Percentiles rank a stretch among this genome's conserved stretches.
Evolutionary conservation across 2,329 filamentous ascomycete genomes (phyloP).

Genomic region (Ceratocystis harringtonii): DNA sequence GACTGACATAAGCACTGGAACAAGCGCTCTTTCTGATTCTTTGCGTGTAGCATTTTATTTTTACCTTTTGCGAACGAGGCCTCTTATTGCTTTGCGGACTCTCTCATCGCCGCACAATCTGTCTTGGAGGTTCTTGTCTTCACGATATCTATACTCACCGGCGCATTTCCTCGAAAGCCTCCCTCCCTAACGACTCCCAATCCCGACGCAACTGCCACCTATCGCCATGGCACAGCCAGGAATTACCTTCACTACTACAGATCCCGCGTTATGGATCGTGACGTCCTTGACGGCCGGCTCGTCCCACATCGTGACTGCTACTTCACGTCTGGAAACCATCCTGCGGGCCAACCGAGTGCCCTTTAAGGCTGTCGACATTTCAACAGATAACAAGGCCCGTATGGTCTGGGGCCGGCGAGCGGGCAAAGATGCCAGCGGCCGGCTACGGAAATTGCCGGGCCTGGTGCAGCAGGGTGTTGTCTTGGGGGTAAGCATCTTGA

Average conservation of each 20-base stretch:
- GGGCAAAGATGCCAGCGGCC: constrained; percentile 51
- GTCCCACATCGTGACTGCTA: constrained; percentile 90
- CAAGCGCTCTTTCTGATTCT: no score
- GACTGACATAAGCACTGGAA: no score
- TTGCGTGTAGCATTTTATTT: no score
- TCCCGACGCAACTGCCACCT: constrained; percentile 16
- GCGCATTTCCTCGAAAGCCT: neutral
- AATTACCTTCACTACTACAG: constrained; percentile 38
- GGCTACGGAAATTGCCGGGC: constrained; percentile 64
- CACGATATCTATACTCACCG: neutral
- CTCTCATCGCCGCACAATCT: neutral
- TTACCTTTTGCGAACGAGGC: neutral
- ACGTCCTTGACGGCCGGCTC: constrained; percentile 92
- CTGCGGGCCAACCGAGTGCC: constrained; percentile 86
- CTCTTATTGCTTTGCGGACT: neutral
- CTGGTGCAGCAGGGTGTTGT: constrained; percentile 78
- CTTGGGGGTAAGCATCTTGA: constrained; percentile 54
- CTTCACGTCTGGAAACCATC: constrained; percentile 89
- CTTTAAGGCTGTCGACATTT: constrained; percentile 83
- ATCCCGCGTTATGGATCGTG: constrained; percentile 77
- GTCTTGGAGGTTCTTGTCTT: neutral
- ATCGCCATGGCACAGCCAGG: constrained; percentile 19
- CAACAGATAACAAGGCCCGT: constrained; percentile 75
- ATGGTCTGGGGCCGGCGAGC: constrained; percentile 77
- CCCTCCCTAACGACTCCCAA: neutral